A percentile compares a stretch with the other conserved stretches of the same genome.
Evolutionary conservation across 306 rosid species (phyloP).

Genomic region (Lathyrus tuberosus): DNA sequence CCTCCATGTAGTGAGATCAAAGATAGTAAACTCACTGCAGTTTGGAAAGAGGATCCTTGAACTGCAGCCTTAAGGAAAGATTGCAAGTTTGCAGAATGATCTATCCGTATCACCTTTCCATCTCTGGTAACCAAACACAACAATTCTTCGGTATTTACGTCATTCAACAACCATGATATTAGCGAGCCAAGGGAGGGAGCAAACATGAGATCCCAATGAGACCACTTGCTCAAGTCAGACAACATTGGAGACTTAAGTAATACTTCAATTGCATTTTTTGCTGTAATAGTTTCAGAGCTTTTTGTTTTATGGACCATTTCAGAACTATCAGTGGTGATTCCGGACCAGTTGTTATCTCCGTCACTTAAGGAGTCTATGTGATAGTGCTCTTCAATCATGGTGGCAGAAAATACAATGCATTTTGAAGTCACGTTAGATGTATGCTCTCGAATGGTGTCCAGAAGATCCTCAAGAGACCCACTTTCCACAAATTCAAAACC

Average conservation of each 20-base stretch:
- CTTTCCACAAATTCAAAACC: constrained; percentile 56
- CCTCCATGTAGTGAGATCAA: constrained; percentile 75
- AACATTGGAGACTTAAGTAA: constrained; percentile 79
- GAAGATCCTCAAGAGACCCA: constrained; percentile 61
- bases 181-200: constrained; percentile 90
- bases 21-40: constrained; percentile 76
- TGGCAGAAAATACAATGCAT: constrained; percentile 68
- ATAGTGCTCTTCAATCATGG: constrained; percentile 52
- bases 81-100: constrained; percentile 72
- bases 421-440: constrained; percentile 52
- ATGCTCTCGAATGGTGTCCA: constrained; percentile 53
- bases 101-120: constrained; percentile 78
- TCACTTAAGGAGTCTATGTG: constrained; percentile 46
- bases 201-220: constrained; percentile 87
- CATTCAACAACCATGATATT: constrained; percentile 73
- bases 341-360: constrained; percentile 45
- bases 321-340: constrained; percentile 39
- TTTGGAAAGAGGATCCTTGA: constrained; percentile 74
- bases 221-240: constrained; percentile 83
- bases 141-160: constrained; percentile 63
- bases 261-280: constrained; percentile 67
- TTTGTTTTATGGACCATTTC: constrained; percentile 40
- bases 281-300: constrained; percentile 44
- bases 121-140: constrained; percentile 80
- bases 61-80: constrained; percentile 85